Evolutionary conservation across 441 rosid species (phyloP), one percentile per base, ranked within the genome.

Genomic region (Gossypium aridum): DNA sequence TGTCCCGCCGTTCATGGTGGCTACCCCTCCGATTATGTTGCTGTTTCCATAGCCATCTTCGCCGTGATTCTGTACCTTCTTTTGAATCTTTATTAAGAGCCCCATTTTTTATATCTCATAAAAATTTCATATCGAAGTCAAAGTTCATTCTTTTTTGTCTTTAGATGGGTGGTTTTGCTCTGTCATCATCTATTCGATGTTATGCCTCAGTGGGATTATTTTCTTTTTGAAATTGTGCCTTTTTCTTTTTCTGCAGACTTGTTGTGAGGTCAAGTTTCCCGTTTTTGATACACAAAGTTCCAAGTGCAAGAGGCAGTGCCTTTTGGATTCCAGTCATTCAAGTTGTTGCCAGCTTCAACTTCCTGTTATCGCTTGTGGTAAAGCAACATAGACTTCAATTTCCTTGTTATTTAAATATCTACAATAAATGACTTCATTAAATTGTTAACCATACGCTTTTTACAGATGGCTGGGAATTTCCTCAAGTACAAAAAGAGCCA

Each of bases 241-340:
- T 14, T 3, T 55, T 67, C 8, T 72, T 70, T 65, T 70, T 6
- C 28, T 7, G 49, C 88, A 94, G 98, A 86, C 98, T 94, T 80
- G 83, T 92, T 7, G 83, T 77, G 1, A 83, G 89, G 59, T 80
- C 87, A 20, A 80, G 83, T 55, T 78, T 83, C 39, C 95, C 97
- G 5, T 90, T 87, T 84, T 16, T 87, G 79, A 80, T 88, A 71
- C 97, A 87, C 80, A 90, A 88, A 76, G 83, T 85, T 85, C 93
- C 92, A 28, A 89, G 85, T 17, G 80, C 74, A 31, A 90, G 88
- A 80, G 88, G 92, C 71, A 90, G 98, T 78, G 89, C 92, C 74
- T 90, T 94, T 84, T 94, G 98, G 98, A 86, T 92, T 84, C 94
- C 97, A 9, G 80, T 88, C 25, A 82, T 94, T 79, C 97, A 92